Percentiles rank a stretch among this genome's conserved stretches.
phyloP scores from a whole-genome alignment of 2,329 filamentous ascomycete genomes.

The Sporothrix brunneoviolacea region DNA sequence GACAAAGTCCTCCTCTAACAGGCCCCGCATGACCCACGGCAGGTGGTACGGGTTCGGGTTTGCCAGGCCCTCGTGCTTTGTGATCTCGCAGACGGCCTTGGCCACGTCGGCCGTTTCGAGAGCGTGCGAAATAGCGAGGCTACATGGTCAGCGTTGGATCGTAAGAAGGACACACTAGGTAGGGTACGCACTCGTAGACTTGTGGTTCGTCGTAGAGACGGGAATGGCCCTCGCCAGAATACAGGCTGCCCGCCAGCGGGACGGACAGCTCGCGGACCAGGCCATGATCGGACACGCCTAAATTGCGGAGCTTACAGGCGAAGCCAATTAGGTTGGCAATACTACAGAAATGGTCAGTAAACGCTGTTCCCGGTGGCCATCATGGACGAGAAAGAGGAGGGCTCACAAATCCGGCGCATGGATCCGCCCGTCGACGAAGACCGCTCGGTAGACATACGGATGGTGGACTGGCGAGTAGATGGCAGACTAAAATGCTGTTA shows the following conservation, averaged over 20 bases:
- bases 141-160: slow-evolving; percentile 16
- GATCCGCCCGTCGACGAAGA: slow-evolving; percentile 88
- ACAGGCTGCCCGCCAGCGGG: slow-evolving; percentile 83
- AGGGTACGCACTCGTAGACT: slow-evolving; percentile 62
- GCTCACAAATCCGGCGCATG: slow-evolving; percentile 82
- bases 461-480: slow-evolving; percentile 80
- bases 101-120: slow-evolving; percentile 60
- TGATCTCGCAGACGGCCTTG: slow-evolving; percentile 41
- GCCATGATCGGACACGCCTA: slow-evolving; percentile 88
- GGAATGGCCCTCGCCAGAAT: slow-evolving; percentile 88
- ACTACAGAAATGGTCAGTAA: slow-evolving; percentile 26
- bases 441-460: slow-evolving; percentile 90
- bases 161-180: not conserved
- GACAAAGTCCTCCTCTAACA: slow-evolving; percentile 87
- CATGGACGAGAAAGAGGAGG: not conserved
- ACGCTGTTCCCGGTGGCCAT: not conserved
- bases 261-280: slow-evolving; percentile 83
- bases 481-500: slow-evolving; percentile 52
- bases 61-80: slow-evolving; percentile 42
- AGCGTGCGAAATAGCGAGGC: slow-evolving; percentile 64
- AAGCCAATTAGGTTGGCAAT: slow-evolving; percentile 90
- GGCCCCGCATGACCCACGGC: slow-evolving; percentile 90
- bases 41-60: slow-evolving; percentile 80
- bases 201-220: slow-evolving; percentile 83
- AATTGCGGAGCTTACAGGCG: slow-evolving; percentile 84